Base-by-base conservation (phyloP, 441 rosid genomes). In the Aquilaria agallochum region DNA sequence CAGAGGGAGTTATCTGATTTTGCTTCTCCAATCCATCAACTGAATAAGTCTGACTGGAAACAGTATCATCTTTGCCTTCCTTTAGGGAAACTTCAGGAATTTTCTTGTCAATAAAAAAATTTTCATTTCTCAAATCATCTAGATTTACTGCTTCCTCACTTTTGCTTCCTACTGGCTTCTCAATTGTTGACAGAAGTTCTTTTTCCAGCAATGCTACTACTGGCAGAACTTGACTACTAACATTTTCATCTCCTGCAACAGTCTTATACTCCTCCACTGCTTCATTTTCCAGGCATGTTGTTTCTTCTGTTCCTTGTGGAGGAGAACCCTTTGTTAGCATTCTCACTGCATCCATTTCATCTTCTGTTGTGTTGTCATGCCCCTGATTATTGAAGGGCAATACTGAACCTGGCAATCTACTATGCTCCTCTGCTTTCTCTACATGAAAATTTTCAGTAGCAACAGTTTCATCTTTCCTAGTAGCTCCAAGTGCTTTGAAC, bases 311-410 rank as follows among this genome's bases (percentile, higher is more conserved):
- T 20, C 27, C 27, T 20, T 1, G 27, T 20, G 27, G 27, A 20
- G 27, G 27, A 20, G 27, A 20, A 20, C 27, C 27, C 27, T 20
- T 20, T 20, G 27, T 20, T n/a, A 20, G 67, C 34, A 53, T 65
- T 55, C 56, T 58, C 47, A 27, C 60, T 47, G 63, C 60, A 60
- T 47, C 66, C 31, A 55, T 45, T 49, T 67, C 72, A 51, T 72
- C 75, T 44, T 76, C 71, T 36, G 59, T 67, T 32, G 65, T 63
- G 42, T 70, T 76, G 44, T 56, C 67, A 53, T 53, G 64, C 27
- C 55, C 63, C n/a, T 67, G 72, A 67, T 74, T 68, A 68, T 74
- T 54, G 36, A 68, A 48, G 67, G 71, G 63, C 40, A 72, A 50
- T 58, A 60, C 66, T 15, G 59, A 45, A 56, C 68, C 53, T 66